Percentiles rank a stretch among this genome's conserved stretches.
Conservation (phyloP, 768 basidiomycete species). For the Boletus eberwhitei region DNA sequence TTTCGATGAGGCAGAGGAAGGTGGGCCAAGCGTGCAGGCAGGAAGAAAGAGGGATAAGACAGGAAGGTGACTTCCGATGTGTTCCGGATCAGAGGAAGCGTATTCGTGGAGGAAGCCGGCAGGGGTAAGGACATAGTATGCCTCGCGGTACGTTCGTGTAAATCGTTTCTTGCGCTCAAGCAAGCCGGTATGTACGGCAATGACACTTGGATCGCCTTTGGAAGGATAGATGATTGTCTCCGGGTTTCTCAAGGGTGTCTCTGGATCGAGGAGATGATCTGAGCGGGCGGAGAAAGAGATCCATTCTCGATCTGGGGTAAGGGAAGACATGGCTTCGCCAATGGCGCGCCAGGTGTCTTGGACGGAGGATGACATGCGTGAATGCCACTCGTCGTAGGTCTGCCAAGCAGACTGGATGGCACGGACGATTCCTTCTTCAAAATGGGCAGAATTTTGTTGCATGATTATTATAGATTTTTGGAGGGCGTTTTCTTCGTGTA, state of each 20-base stretch:
- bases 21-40: constrained; percentile 92
- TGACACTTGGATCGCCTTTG: constrained; percentile 84
- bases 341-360: constrained; percentile 75
- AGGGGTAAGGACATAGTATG: constrained; percentile 89
- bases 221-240: constrained; percentile 78
- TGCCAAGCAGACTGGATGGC: constrained; percentile 96
- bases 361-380: constrained; percentile 69
- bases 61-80: constrained; percentile 51
- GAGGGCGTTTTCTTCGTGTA: constrained; percentile 95
- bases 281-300: constrained; percentile 89
- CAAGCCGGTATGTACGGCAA: constrained; percentile 83
- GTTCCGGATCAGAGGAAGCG: constrained; percentile 66
- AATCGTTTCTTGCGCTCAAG: constrained; percentile 96
- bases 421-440: constrained; percentile 94
- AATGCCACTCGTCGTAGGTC: constrained; percentile 92
- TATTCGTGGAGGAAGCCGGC: constrained; percentile 97
- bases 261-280: constrained; percentile 95
- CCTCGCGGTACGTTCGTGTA: constrained; percentile 80
- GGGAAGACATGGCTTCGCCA: constrained; percentile 67
- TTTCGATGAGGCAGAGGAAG: constrained; percentile 60
- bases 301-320: constrained; percentile 92
- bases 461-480: constrained; percentile 98
- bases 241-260: constrained; percentile 87
- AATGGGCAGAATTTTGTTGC: constrained; percentile 95
- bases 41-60: constrained; percentile 89